These are phyloP conservation scores for Tricholoma matsutake DNA, from an alignment of 768 basidiomycete species.

Conservation along the genomic window DNA sequence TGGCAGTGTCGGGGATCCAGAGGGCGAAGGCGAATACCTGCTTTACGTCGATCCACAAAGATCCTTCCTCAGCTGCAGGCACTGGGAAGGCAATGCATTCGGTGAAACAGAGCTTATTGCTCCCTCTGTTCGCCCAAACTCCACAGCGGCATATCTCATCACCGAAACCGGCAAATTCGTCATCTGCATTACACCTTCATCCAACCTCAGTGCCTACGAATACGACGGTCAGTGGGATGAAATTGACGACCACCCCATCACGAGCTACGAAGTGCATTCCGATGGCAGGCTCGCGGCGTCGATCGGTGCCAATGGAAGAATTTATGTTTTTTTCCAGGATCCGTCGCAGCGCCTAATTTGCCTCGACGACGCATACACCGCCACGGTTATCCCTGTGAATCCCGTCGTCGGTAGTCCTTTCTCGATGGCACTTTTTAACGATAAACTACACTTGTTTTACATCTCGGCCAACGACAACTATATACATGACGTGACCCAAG, in stretches of 20 bases:
- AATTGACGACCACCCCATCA: too few relatives aligned
- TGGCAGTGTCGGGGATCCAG: background rate
- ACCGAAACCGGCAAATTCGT: background rate
- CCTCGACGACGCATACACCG: background rate
- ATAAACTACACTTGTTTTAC: background rate
- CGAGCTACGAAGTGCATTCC: background rate
- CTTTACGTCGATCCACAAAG: background rate
- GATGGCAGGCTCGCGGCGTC: background rate
- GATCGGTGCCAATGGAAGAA: background rate
- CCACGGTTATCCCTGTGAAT: background rate
- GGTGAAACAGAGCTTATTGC: background rate
- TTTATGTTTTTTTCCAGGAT: background rate
- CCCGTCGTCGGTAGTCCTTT: background rate
- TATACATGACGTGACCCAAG: too few relatives aligned
- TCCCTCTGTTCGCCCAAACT: background rate
- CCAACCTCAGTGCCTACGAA: background rate
- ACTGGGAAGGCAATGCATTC: background rate
- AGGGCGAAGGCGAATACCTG: background rate
- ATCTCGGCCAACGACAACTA: background rate
- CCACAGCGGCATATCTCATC: background rate
- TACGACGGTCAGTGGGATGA: background rate
- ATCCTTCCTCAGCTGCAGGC: background rate
- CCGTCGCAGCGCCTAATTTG: background rate
- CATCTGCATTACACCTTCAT: background rate
- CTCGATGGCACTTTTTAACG: too few relatives aligned